Percentiles rank a stretch among this genome's conserved stretches.
Evolutionary conservation across 2,329 filamentous ascomycete species (phyloP).

Genomic region (Monosporascus sp.): DNA sequence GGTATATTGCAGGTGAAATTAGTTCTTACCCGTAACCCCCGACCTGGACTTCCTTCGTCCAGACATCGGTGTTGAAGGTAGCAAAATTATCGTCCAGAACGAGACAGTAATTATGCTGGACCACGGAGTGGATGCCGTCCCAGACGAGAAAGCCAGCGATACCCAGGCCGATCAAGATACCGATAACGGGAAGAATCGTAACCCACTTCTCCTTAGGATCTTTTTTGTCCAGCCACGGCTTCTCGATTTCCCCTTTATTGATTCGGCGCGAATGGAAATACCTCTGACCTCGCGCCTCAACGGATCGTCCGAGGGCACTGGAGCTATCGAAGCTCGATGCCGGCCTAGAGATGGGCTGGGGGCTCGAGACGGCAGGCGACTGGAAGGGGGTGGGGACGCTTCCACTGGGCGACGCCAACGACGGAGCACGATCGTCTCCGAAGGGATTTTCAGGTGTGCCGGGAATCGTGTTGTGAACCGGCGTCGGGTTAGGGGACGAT

Average conservation of each 20-base stretch:
- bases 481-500: neutral
- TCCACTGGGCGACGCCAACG: conserved; percentile 12
- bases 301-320: conserved; percentile 31
- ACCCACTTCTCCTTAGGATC: conserved; percentile 83
- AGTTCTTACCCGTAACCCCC: conserved; percentile 66
- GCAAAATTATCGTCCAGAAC: conserved; percentile 64
- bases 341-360: conserved; percentile 34
- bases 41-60: conserved; percentile 70
- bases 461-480: neutral
- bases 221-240: conserved; percentile 69
- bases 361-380: conserved; percentile 31
- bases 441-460: neutral
- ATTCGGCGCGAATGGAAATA: conserved; percentile 74
- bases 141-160: conserved; percentile 69
- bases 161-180: conserved; percentile 62
- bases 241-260: conserved; percentile 66
- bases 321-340: conserved; percentile 43
- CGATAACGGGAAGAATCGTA: conserved; percentile 70
- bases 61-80: conserved; percentile 52
- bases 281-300: conserved; percentile 37
- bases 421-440: neutral
- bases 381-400: conserved; percentile 38
- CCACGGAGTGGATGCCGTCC: conserved; percentile 67
- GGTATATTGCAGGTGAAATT: neutral
- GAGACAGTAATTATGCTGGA: conserved; percentile 68